These are phyloP conservation scores for Penicillium lagena DNA, from an alignment of 495 filamentous ascomycete genomes.

Conservation along the genomic window DNA sequence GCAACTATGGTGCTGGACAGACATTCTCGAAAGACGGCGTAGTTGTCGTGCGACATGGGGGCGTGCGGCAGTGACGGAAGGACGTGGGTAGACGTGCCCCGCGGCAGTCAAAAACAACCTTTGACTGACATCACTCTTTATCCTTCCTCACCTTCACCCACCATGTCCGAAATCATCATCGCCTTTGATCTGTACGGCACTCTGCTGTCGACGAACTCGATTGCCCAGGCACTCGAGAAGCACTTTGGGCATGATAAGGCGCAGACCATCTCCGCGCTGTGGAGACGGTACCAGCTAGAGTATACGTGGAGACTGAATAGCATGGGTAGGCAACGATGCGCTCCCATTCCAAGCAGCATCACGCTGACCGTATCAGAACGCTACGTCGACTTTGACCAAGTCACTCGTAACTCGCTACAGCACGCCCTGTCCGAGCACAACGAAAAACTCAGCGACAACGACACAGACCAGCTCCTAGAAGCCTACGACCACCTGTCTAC, in stretches of 20 bases:
- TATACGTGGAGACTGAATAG: slow-evolving; percentile 79
- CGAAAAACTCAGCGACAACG: slow-evolving; percentile 30
- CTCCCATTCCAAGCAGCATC: not conserved
- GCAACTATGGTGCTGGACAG: slow-evolving; percentile 51
- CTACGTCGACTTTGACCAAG: slow-evolving; percentile 58
- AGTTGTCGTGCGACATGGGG: slow-evolving; percentile 41
- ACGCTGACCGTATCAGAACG: slow-evolving; percentile 29
- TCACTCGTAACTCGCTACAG: slow-evolving; percentile 56
- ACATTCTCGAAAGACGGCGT: slow-evolving; percentile 64
- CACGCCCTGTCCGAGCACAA: slow-evolving; percentile 58
- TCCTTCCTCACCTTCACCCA: not conserved
- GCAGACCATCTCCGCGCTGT: slow-evolving; percentile 46
- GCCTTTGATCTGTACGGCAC: slow-evolving; percentile 78
- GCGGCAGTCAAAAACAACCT: not conserved
- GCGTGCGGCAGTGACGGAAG: not conserved
- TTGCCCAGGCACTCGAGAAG: slow-evolving; percentile 45
- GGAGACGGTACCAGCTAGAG: slow-evolving; percentile 64
- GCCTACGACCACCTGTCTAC: slow-evolving; percentile 64
- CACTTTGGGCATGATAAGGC: slow-evolving; percentile 50
- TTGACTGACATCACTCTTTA: slow-evolving; percentile 8
- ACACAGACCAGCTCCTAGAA: slow-evolving; percentile 46
- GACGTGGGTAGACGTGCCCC: not conserved
- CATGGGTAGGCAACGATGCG: slow-evolving; percentile 51
- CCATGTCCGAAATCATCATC: slow-evolving; percentile 30
- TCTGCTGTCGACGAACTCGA: slow-evolving; percentile 62